phyloP scores from a whole-genome alignment of 1,284 basidiomycete genomes.

The Moesziomyces aphidis region DNA sequence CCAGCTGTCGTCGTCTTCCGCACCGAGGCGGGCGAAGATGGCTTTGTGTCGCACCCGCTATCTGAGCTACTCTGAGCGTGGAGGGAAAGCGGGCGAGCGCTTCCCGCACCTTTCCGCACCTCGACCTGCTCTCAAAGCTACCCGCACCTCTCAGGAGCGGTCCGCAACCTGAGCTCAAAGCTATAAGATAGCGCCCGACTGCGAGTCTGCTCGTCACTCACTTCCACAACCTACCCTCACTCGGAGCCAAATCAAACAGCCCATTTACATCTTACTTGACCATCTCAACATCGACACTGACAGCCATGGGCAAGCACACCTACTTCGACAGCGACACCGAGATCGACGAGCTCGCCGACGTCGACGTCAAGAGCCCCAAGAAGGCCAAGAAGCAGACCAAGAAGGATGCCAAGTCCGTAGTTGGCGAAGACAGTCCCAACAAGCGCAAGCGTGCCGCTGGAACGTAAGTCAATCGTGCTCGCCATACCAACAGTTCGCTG shows the following conservation, averaged over 20 bases:
- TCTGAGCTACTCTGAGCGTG: background rate
- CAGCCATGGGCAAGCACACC: background rate
- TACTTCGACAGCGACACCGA: constrained; percentile 2
- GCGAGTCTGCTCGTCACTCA: too few relatives aligned
- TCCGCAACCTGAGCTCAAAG: too few relatives aligned
- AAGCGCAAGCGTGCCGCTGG: constrained; percentile 4
- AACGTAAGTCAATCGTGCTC: constrained; percentile 1
- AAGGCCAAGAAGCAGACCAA: constrained; percentile 17
- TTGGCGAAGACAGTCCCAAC: background rate
- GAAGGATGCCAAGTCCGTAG: background rate
- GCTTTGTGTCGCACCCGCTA: too few relatives aligned
- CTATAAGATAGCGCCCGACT: too few relatives aligned
- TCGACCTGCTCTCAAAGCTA: background rate
- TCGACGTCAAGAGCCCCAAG: constrained; percentile 13
- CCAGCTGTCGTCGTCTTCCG: too few relatives aligned
- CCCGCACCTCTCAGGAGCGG: too few relatives aligned
- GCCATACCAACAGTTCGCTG: background rate
- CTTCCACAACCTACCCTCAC: background rate
- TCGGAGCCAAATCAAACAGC: background rate
- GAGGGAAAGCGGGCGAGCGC: background rate
- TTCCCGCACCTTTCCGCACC: background rate
- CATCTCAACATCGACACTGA: too few relatives aligned
- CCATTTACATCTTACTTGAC: background rate
- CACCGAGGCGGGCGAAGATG: too few relatives aligned
- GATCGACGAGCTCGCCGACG: constrained; percentile 10